Evolutionary conservation across 371 early-diverging fungal genomes (phyloP).

Genomic region (Mortierella sp.): DNA sequence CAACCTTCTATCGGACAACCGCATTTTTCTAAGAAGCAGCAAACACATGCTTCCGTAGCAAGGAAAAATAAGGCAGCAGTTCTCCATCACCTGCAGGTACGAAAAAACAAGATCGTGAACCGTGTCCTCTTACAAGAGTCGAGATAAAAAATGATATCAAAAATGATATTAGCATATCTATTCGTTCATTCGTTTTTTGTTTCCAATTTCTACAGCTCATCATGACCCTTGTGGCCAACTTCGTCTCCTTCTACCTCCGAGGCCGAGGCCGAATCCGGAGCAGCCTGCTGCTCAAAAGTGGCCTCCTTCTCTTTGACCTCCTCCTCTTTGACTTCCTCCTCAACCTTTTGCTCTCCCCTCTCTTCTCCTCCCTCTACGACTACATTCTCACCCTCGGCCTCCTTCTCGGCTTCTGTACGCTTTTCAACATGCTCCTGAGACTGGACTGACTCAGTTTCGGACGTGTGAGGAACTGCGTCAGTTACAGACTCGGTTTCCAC

Average conservation of each 20-base stretch:
- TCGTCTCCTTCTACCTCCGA: conserved; percentile 14
- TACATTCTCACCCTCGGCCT: background rate
- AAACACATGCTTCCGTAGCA: background rate
- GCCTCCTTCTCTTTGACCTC: background rate
- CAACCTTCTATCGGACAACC: background rate
- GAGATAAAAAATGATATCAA: background rate
- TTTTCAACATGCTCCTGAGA: background rate
- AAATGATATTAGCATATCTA: background rate
- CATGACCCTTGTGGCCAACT: conserved; percentile 23
- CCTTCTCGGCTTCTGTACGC: background rate
- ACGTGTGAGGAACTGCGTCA: background rate
- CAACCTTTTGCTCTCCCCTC: background rate
- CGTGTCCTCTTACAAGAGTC: background rate
- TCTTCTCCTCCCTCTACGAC: background rate
- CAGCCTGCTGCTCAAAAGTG: conserved; percentile 50
- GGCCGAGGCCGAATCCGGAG: background rate
- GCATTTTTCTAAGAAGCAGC: background rate
- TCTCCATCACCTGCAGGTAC: background rate
- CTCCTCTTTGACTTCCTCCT: conserved; percentile 5
- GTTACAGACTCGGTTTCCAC: background rate
- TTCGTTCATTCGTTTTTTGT: background rate
- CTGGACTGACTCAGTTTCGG: background rate
- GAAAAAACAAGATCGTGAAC: background rate
- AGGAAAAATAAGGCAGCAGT: background rate
- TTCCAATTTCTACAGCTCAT: conserved; percentile 24